Evolutionary conservation across 768 basidiomycete species (phyloP).

Genomic region (Boletus reticulatus): DNA sequence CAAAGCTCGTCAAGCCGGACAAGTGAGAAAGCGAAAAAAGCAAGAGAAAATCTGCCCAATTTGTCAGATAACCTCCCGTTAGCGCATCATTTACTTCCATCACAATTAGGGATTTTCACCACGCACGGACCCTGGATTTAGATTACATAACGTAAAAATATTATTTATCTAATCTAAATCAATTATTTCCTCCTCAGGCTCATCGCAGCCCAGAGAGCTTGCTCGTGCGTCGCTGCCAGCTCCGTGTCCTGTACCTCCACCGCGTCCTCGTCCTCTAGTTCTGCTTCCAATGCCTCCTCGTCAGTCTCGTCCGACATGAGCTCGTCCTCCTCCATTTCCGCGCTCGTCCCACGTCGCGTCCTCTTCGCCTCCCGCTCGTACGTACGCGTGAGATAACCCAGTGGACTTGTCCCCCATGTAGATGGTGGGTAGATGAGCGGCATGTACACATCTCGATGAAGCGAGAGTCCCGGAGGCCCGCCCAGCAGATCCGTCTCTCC

Average conservation of each 20-base stretch:
- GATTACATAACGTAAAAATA: conserved; percentile 11
- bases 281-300: conserved; percentile 35
- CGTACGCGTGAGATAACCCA: conserved; percentile 20
- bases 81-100: conserved; percentile 16
- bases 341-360: conserved; percentile 17
- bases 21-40: conserved; percentile 22
- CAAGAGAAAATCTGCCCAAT: conserved; percentile 9
- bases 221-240: conserved; percentile 37
- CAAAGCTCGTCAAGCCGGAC: conserved; percentile 19
- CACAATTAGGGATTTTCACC: conserved; percentile 17
- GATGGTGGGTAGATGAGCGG: conserved; percentile 37
- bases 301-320: conserved; percentile 36
- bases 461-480: conserved; percentile 7
- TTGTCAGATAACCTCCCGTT: conserved; percentile 11
- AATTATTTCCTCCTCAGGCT: background rate
- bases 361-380: conserved; percentile 22
- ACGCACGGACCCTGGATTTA: conserved; percentile 30
- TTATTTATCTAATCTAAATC: conserved; percentile 5
- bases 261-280: conserved; percentile 42
- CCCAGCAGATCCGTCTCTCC: background rate
- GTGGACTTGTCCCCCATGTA: conserved; percentile 7
- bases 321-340: conserved; percentile 19
- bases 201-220: conserved; percentile 36
- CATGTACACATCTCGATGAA: conserved; percentile 33
- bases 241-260: conserved; percentile 38